Conservation (phyloP, 371 early-diverging fungal genomes). For the Conidiobolus incongruus region DNA sequence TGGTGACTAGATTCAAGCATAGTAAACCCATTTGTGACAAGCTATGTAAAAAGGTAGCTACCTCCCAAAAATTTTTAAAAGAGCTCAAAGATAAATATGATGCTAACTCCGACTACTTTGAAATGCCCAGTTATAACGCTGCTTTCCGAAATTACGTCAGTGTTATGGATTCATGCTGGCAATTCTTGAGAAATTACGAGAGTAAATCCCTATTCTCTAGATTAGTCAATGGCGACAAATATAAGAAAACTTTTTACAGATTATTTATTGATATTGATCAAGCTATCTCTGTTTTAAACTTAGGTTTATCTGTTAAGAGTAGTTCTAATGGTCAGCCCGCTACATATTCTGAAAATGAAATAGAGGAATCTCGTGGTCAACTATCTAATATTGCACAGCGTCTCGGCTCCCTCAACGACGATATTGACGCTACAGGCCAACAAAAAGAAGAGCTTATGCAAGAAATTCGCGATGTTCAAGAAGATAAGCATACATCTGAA, state of each 20-base stretch:
- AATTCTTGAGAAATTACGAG: background rate
- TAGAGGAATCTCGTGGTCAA: background rate
- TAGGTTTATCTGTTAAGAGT: background rate
- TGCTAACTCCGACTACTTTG: background rate
- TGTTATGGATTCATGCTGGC: background rate
- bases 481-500: background rate
- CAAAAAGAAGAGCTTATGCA: background rate
- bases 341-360: background rate
- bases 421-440: background rate
- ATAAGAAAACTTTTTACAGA: conserved; percentile 2
- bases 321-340: no score
- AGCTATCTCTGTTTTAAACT: background rate
- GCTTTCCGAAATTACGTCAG: conserved; percentile 1
- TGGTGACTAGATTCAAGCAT: background rate
- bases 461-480: conserved; percentile 1
- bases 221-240: conserved; percentile 2
- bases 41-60: background rate
- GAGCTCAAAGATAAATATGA: conserved; percentile 1
- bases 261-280: conserved; percentile 4
- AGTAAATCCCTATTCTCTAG: background rate
- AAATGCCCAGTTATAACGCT: background rate
- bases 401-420: background rate
- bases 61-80: background rate
- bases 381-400: background rate
- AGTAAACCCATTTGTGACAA: conserved; percentile 1